Evolutionary conservation across 768 basidiomycete genomes (phyloP).

Genomic region (Suillus sp.): DNA sequence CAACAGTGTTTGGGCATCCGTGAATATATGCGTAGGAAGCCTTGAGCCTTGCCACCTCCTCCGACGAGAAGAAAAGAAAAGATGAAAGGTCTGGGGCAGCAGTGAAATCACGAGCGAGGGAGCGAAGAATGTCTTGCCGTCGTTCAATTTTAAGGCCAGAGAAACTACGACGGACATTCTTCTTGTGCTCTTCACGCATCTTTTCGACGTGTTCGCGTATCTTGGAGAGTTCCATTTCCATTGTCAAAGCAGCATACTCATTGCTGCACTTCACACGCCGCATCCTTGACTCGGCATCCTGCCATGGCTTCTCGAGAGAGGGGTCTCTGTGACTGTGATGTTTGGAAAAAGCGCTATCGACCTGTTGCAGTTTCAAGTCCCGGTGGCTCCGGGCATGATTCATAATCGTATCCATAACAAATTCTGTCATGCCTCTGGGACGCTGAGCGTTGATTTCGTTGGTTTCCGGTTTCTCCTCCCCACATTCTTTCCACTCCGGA

Average conservation of each 20-base stretch:
- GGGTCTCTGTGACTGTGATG: neutral
- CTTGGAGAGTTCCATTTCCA: slow-evolving; percentile 37
- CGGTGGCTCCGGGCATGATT: slow-evolving; percentile 11
- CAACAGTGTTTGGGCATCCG: slow-evolving; percentile 27
- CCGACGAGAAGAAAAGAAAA: slow-evolving; percentile 28
- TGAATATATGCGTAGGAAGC: slow-evolving; percentile 55
- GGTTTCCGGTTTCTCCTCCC: slow-evolving; percentile 3
- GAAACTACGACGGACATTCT: slow-evolving; percentile 33
- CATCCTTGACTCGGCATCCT: slow-evolving; percentile 31
- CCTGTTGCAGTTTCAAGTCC: slow-evolving; percentile 9
- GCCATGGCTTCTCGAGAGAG: slow-evolving; percentile 40
- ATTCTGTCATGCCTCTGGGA: slow-evolving; percentile 14
- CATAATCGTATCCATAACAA: slow-evolving; percentile 36
- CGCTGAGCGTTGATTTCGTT: slow-evolving; percentile 18
- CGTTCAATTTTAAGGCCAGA: slow-evolving; percentile 42
- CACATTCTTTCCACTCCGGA: slow-evolving; percentile 31
- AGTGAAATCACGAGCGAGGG: slow-evolving; percentile 44
- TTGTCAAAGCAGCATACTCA: slow-evolving; percentile 18
- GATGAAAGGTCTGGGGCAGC: slow-evolving; percentile 34
- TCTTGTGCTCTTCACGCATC: slow-evolving; percentile 32
- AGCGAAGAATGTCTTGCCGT: slow-evolving; percentile 51
- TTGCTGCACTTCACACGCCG: slow-evolving; percentile 15
- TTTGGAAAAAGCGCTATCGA: slow-evolving; percentile 6
- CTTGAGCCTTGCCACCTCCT: slow-evolving; percentile 39
- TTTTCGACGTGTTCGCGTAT: slow-evolving; percentile 45